Conservation (phyloP, 1,284 basidiomycete species). For the Apiotrichum domesticum region DNA sequence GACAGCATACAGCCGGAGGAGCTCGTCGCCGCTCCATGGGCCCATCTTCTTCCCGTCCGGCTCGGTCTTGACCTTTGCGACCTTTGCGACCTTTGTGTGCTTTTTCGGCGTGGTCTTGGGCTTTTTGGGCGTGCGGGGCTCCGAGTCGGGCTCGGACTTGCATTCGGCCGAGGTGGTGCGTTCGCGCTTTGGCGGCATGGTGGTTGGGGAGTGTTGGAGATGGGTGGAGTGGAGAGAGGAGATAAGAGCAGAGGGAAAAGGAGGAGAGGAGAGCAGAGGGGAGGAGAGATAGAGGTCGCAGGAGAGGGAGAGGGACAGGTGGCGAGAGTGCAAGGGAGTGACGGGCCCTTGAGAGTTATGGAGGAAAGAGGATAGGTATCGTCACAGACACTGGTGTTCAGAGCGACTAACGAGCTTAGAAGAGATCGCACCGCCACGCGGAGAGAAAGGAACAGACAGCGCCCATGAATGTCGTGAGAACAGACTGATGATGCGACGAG, state of each 20-base stretch:
- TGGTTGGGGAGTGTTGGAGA: not conserved
- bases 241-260: not conserved
- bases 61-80: not conserved
- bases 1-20: constrained; percentile 21
- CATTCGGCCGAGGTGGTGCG: not conserved
- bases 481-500: too few species aligned
- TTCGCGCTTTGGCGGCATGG: constrained; percentile 6
- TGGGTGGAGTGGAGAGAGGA: not conserved
- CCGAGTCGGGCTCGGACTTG: not conserved
- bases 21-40: constrained; percentile 26
- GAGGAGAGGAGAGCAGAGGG: not conserved
- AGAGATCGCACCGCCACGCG: too few species aligned
- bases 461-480: too few species aligned
- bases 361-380: not conserved
- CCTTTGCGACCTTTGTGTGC: not conserved
- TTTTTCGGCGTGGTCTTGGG: not conserved
- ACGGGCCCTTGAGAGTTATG: constrained; percentile 48
- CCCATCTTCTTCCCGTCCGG: constrained; percentile 20
- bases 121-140: not conserved
- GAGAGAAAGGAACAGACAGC: too few species aligned
- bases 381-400: not conserved
- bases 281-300: not conserved
- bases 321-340: constrained; percentile 64
- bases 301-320: not conserved
- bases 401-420: too few species aligned